A percentile compares a stretch with the other conserved stretches of the same genome.
phyloP scores from a whole-genome alignment of 1,284 basidiomycete genomes.

The Erythrobasidium hasegawianum region DNA sequence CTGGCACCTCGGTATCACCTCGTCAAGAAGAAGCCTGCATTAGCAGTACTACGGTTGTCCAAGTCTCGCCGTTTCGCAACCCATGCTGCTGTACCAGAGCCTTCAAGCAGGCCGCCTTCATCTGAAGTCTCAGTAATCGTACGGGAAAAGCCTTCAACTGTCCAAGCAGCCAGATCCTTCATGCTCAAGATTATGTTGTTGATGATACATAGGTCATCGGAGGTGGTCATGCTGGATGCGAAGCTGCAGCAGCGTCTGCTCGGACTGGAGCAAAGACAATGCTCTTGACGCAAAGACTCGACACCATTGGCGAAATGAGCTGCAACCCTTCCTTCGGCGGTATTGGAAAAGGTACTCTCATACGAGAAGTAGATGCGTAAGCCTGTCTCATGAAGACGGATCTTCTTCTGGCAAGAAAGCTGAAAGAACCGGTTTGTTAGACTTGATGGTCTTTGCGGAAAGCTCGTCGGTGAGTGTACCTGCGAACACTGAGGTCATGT shows the following conservation, averaged over 20 bases:
- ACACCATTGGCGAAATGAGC: constrained; percentile 79
- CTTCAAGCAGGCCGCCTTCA: background rate
- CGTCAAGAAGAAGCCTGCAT: background rate
- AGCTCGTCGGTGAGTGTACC: constrained; percentile 39
- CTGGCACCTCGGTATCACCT: too few species aligned
- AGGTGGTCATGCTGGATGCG: constrained; percentile 87
- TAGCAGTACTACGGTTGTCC: background rate
- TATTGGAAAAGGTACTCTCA: constrained; percentile 82
- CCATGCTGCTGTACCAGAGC: background rate
- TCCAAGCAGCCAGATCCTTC: background rate
- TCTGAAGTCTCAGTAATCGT: background rate
- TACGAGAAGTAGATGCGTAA: constrained; percentile 77
- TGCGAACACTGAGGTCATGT: background rate
- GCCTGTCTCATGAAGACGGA: constrained; percentile 49
- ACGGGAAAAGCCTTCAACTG: background rate
- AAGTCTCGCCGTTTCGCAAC: background rate
- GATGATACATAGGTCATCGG: constrained; percentile 54
- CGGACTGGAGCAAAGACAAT: constrained; percentile 73
- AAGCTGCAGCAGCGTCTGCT: constrained; percentile 80
- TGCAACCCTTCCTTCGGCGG: constrained; percentile 81
- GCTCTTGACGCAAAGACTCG: constrained; percentile 71
- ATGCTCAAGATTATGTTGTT: too few species aligned
- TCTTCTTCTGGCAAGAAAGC: background rate
- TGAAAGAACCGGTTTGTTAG: background rate
- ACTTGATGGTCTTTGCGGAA: constrained; percentile 42